These are phyloP conservation scores for Cylindrodendrum hubeiense DNA, from an alignment of 2,329 filamentous ascomycete genomes.

Conservation along the genomic window DNA sequence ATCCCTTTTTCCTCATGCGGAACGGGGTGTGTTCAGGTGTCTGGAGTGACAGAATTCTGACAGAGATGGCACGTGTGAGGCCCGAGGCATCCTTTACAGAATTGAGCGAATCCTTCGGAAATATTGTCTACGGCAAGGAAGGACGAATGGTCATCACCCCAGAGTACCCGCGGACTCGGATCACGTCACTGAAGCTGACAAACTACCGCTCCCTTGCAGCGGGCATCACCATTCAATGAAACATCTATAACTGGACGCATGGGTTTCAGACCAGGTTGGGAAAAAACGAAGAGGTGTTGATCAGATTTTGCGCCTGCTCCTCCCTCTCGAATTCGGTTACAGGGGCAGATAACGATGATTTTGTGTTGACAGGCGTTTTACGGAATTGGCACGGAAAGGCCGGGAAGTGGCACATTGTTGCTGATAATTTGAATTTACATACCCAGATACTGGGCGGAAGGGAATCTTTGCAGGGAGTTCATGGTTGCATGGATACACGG, in stretches of 20 bases:
- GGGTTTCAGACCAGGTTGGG: neutral
- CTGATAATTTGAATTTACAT: slow-evolving; percentile 42
- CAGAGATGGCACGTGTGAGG: slow-evolving; percentile 69
- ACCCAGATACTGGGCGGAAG: slow-evolving; percentile 38
- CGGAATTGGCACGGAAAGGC: slow-evolving; percentile 29
- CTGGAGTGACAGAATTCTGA: slow-evolving; percentile 77
- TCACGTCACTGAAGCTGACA: slow-evolving; percentile 67
- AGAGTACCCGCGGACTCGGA: slow-evolving; percentile 64
- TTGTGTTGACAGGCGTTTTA: slow-evolving; percentile 37
- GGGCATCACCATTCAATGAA: slow-evolving; percentile 53
- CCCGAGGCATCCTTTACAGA: slow-evolving; percentile 71
- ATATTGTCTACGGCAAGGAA: slow-evolving; percentile 70
- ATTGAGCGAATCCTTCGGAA: slow-evolving; percentile 73
- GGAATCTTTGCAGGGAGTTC: slow-evolving; percentile 40
- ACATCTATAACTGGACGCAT: neutral
- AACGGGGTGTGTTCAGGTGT: slow-evolving; percentile 74
- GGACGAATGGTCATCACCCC: slow-evolving; percentile 68
- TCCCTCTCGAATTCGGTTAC: neutral
- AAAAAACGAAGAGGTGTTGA: neutral
- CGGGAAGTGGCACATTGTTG: slow-evolving; percentile 12
- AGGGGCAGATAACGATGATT: slow-evolving; percentile 6
- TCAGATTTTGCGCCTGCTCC: neutral
- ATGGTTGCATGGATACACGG: slow-evolving; percentile 40
- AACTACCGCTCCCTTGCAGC: slow-evolving; percentile 66
- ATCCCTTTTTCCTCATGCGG: slow-evolving; percentile 77